phyloP scores from a whole-genome alignment of 352 stramenopile species.

The Globisporangium paroecandrum region DNA sequence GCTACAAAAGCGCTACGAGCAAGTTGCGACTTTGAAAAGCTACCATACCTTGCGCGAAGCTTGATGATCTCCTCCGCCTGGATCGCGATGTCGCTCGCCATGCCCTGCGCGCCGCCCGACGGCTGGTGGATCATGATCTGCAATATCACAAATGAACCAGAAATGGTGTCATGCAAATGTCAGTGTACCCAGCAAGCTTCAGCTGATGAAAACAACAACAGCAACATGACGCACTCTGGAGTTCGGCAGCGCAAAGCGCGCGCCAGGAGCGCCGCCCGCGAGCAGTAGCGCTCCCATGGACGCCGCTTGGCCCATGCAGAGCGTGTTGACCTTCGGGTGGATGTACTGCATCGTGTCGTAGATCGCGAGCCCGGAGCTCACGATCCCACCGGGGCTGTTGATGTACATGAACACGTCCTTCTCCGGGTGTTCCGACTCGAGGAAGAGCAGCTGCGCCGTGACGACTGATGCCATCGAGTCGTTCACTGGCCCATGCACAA shows the following conservation, averaged over 20 bases:
- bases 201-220: neutral
- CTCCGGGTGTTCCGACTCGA: constrained; percentile 94
- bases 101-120: constrained; percentile 93
- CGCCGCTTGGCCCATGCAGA: constrained; percentile 96
- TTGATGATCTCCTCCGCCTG: constrained; percentile 98
- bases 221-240: constrained; percentile 61
- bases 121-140: constrained; percentile 98
- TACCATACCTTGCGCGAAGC: constrained; percentile 70
- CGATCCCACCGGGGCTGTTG: constrained; percentile 96
- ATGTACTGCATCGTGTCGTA: constrained; percentile 99
- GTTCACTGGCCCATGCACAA: constrained; percentile 93
- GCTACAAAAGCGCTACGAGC: neutral
- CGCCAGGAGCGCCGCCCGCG: constrained; percentile 86
- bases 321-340: constrained; percentile 95
- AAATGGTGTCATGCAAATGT: neutral
- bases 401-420: constrained; percentile 99
- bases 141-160: neutral
- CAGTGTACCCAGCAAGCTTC: constrained; percentile 1
- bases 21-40: neutral
- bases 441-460: constrained; percentile 91
- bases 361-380: constrained; percentile 97
- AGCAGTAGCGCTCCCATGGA: constrained; percentile 97
- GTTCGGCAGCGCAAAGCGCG: constrained; percentile 92
- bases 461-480: constrained; percentile 83
- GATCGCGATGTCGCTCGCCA: constrained; percentile 98